Evolutionary conservation across 2,329 filamentous ascomycete species (phyloP), one percentile per base, ranked within the genome.

Genomic region (Fusarium sp.): DNA sequence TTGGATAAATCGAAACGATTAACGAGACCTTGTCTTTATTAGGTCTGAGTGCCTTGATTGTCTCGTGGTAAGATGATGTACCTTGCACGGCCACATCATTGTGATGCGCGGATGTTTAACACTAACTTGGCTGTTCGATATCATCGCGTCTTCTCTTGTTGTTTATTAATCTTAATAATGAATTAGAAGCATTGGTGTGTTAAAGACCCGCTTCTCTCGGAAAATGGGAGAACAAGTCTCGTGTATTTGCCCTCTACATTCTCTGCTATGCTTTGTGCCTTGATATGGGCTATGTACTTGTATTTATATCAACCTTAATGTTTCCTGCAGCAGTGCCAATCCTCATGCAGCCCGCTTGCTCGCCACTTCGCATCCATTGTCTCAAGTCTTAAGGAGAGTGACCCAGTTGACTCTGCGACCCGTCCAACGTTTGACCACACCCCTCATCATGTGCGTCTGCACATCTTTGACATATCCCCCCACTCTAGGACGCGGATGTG

Each of bases 401-500:
- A 31, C 27, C 35, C 10, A 29, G 27, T 16, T 29, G 35, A 14
- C 35, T 14, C 10, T 59, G 57, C 18, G 38, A 27, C 57, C 10
- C 9, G 8, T 31, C 24, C 27, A 59, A n/a, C 22, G 9, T 3
- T 6, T 11, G 14, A 20, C 7, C 16, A 7, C 27, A 16, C 31
- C 31, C 29, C 29, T 16, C 14, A 11, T 10, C 29, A 35, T 20
- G 20, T 34, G 6, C 9, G 27, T 35, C 34, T 27, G 14, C n/a
- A 40, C 56, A 20, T 31, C 20, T 13, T 27, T 22, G 34, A 24
- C 16, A 58, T 18, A 3, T 9, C 11, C 27, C 58, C 10, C 18
- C 35, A 22, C 24, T 24, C 38, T 35, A 69, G 18, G 64, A 63
- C 13, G 64, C 66, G 20, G 64, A 63, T 22, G 64, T 72, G 7